These are phyloP conservation scores for Baorangia bicolor DNA, from an alignment of 768 basidiomycete species.

Conservation along the genomic window DNA sequence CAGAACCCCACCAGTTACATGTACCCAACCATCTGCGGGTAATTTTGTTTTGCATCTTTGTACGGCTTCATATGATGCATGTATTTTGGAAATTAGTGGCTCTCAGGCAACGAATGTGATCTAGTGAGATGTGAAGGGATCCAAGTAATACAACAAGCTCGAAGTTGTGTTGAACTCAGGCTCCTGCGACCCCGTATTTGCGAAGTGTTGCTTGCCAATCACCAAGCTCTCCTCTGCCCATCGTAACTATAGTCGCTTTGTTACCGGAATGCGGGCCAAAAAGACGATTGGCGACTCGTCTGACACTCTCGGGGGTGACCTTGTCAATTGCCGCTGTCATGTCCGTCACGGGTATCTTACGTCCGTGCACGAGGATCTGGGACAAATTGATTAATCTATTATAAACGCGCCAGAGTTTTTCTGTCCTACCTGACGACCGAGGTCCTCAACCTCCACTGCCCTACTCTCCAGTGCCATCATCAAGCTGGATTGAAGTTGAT, in stretches of 20 bases:
- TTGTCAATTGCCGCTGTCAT: slow-evolving; percentile 87
- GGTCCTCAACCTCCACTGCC: slow-evolving; percentile 81
- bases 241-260: slow-evolving; percentile 76
- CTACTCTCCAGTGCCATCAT: slow-evolving; percentile 95
- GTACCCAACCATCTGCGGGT: slow-evolving; percentile 66
- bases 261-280: slow-evolving; percentile 64
- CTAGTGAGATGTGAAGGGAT: neutral
- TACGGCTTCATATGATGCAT: neutral
- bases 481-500: slow-evolving; percentile 88
- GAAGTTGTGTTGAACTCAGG: slow-evolving; percentile 5
- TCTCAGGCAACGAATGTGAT: neutral
- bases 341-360: slow-evolving; percentile 83
- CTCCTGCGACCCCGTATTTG: slow-evolving; percentile 64
- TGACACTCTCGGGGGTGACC: slow-evolving; percentile 68
- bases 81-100: neutral
- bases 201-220: slow-evolving; percentile 60
- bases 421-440: slow-evolving; percentile 76
- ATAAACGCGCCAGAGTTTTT: neutral
- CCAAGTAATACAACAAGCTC: neutral
- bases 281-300: slow-evolving; percentile 71
- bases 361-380: slow-evolving; percentile 80
- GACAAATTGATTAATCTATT: slow-evolving; percentile 1
- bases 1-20: slow-evolving; percentile 44
- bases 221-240: slow-evolving; percentile 79
- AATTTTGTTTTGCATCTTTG: neutral